Percentiles rank a stretch among this genome's conserved stretches.
These are phyloP conservation scores for Avena eriantha DNA, from an alignment of 176 grass and related monocot species.

Conservation along the genomic window DNA sequence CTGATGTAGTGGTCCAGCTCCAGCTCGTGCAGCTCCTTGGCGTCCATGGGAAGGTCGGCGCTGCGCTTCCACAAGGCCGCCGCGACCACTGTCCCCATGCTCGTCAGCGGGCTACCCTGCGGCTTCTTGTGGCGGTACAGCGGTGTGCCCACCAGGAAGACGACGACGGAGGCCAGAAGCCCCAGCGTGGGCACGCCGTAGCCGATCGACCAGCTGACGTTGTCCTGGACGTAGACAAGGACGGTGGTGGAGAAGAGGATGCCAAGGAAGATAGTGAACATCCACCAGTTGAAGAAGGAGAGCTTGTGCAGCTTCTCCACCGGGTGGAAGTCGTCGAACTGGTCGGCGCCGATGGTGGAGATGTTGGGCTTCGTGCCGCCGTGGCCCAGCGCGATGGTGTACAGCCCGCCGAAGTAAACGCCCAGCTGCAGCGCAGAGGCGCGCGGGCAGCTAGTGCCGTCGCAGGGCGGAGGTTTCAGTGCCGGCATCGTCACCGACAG, in stretches of 20 bases:
- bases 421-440: constrained; percentile 58
- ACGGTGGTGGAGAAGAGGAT: constrained; percentile 81
- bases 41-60: constrained; percentile 35
- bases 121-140: constrained; percentile 82
- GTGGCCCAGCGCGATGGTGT: constrained; percentile 78
- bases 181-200: constrained; percentile 73
- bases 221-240: constrained; percentile 92
- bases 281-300: constrained; percentile 99
- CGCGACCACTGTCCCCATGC: constrained; percentile 62
- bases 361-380: constrained; percentile 92
- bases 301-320: constrained; percentile 73
- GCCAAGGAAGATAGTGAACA: constrained; percentile 77
- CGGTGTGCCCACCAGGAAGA: constrained; percentile 81
- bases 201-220: constrained; percentile 72
- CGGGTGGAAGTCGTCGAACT: constrained; percentile 85
- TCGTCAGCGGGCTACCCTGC: constrained; percentile 71
- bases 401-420: constrained; percentile 74
- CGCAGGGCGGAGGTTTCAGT: constrained; percentile 68
- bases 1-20: constrained; percentile 49
- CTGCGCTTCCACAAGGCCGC: constrained; percentile 51
- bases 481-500: constrained; percentile 69
- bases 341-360: constrained; percentile 91
- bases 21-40: constrained; percentile 58
- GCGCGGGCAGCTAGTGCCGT: constrained; percentile 42
- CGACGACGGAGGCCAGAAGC: constrained; percentile 52